Conservation (phyloP, 192 early-diverging fungal species). For the Paraglomus brasilianum region DNA sequence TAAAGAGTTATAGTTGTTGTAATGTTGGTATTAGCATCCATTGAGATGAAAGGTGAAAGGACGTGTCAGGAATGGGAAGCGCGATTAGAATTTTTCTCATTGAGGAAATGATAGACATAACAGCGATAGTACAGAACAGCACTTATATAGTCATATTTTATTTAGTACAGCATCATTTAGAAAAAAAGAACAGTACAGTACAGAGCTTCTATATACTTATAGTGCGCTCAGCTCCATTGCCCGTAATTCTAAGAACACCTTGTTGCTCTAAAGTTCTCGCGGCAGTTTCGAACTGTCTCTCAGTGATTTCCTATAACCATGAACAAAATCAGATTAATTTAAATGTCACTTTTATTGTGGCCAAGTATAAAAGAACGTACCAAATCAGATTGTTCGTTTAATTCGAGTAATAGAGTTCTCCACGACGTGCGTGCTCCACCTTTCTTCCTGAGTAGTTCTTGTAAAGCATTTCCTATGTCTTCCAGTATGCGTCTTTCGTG, state of each 20-base stretch:
- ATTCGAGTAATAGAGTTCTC: constrained; percentile 3
- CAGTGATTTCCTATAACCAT: not conserved
- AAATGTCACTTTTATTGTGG: not conserved
- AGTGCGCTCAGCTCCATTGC: constrained; percentile 10
- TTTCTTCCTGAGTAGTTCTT: constrained; percentile 29
- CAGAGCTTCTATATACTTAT: not conserved
- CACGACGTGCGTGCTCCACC: not conserved
- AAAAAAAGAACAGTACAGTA: no score
- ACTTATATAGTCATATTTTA: no score
- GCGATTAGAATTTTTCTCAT: no score
- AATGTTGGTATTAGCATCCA: no score
- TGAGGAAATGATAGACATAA: no score
- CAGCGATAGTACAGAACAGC: no score
- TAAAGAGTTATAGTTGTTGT: no score
- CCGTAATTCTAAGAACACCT: not conserved
- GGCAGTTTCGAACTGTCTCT: constrained; percentile 15
- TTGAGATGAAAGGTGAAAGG: no score
- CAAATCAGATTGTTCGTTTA: constrained; percentile 22
- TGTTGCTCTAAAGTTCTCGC: constrained; percentile 13
- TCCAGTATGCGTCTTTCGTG: constrained; percentile 65
- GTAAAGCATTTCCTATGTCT: constrained; percentile 58
- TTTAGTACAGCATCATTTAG: no score
- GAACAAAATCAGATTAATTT: not conserved
- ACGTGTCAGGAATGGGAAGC: no score
- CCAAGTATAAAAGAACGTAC: not conserved